Base-by-base conservation (phyloP, 345 rosid genomes). In the Salix arbutifolia region DNA sequence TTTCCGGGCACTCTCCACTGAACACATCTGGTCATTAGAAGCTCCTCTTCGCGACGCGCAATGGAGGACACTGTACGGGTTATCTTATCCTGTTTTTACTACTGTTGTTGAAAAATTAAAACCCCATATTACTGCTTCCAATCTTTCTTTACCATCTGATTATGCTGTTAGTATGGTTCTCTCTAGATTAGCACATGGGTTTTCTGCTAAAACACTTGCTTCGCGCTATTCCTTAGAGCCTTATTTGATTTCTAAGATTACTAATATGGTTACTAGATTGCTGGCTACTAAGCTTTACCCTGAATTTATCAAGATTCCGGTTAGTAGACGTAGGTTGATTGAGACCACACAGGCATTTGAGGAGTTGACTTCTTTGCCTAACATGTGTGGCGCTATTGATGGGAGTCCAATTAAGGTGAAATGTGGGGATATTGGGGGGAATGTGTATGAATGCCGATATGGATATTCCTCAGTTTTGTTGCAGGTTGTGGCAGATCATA, bases 161-260 rank as follows among this genome's bases (percentile, higher is more conserved):
- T 96, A 93, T 73, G 99, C 97, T 2, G 98, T 93, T 25, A 95
- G 98, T 16, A 89, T 93, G 94, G 98, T 93, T 25, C 93, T 96
- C 56, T 96, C 98, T 68, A 89, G 98, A 46, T 92, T 92, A 52
- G 85, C 92, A 10, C 94, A 91, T 72, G 98, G 97, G 76, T 87
- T 83, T 76, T 92, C 99, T 0, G 92, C 97, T 11, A 89, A 89
- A 62, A 82, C 92, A 74, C 77, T 91, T 46, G 96, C 97, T 31
- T 73, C 92, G 35, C 89, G 90, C 53, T 96, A 91, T 85, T 84
- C 92, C 23, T 88, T 96, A 19, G 97, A 93, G 72, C 98, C 98
- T 33, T 96, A 91, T 83, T 90, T 93, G 68, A 83, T 96, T 76
- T 96, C 99, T 7, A 93, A 96, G 80, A 93, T 93, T 79, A 93